These are phyloP conservation scores for Scedosporium aurantiacum DNA, from an alignment of 2,329 filamentous ascomycete species.

Conservation along the genomic window DNA sequence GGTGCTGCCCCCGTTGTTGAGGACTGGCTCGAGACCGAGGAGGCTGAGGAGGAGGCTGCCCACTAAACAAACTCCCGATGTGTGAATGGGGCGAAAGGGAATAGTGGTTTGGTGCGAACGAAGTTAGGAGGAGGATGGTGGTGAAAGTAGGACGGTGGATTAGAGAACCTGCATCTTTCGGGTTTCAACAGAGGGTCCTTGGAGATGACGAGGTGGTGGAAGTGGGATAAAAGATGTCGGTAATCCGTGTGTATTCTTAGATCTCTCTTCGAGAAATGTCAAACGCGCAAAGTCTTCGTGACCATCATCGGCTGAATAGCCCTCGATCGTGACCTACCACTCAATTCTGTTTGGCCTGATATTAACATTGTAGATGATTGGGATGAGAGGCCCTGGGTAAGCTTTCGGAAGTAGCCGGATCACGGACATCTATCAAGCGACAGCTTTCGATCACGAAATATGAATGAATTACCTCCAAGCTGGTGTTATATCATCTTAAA, in stretches of 20 bases:
- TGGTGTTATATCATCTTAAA: no score
- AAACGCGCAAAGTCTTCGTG: background rate
- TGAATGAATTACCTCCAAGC: no score
- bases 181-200: background rate
- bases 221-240: conserved; percentile 9
- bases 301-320: background rate
- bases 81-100: background rate
- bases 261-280: conserved; percentile 2
- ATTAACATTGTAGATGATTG: no score
- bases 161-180: background rate
- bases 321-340: background rate
- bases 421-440: no score
- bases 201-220: background rate
- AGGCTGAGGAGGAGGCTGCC: conserved; percentile 40
- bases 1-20: conserved; percentile 45
- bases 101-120: background rate
- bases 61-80: conserved; percentile 29
- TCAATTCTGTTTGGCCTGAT: no score
- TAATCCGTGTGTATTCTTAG: conserved; percentile 5
- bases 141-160: background rate
- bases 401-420: no score
- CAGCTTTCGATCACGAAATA: no score
- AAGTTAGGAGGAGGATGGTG: background rate
- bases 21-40: conserved; percentile 78
- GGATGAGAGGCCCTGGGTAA: no score